Evolutionary conservation across 148 eudicot genomes (phyloP).

Genomic region (Heliosperma pusillum): DNA sequence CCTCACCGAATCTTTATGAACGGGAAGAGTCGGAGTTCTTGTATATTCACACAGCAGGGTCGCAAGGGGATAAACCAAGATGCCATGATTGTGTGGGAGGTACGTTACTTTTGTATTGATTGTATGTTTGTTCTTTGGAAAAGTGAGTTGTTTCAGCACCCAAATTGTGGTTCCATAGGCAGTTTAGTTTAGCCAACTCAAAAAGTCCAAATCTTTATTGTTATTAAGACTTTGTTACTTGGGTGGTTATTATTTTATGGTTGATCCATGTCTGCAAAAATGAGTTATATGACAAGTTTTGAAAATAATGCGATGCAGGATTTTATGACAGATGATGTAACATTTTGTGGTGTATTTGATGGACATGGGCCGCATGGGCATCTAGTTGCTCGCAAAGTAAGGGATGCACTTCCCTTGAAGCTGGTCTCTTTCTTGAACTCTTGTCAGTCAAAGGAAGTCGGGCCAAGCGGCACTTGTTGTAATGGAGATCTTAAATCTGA

Average conservation of each 20-base stretch:
- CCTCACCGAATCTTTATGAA: conserved; percentile 72
- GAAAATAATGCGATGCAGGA: conserved; percentile 43
- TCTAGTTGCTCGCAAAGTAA: conserved; percentile 95
- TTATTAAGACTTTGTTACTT: background rate
- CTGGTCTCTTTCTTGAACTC: conserved; percentile 59
- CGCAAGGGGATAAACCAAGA: conserved; percentile 99
- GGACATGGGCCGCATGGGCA: conserved; percentile 99
- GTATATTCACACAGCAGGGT: conserved; percentile 96
- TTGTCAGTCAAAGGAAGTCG: conserved; percentile 52
- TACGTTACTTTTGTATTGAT: conserved; percentile 33
- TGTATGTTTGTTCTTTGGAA: background rate
- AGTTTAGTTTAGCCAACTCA: no score
- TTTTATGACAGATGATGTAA: conserved; percentile 77
- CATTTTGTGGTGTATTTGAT: conserved; percentile 95
- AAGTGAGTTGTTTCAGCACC: no score
- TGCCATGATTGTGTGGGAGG: conserved; percentile 99
- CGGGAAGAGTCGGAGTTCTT: conserved; percentile 79
- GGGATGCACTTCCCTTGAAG: conserved; percentile 82
- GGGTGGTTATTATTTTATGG: background rate
- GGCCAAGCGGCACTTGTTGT: conserved; percentile 41
- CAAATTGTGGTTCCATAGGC: background rate
- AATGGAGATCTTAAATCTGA: conserved; percentile 23
- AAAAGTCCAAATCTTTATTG: no score
- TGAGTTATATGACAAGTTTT: background rate
- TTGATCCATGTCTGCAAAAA: background rate